Conservation (phyloP, 2,329 filamentous ascomycete species). For the Clonostachys sp. region DNA sequence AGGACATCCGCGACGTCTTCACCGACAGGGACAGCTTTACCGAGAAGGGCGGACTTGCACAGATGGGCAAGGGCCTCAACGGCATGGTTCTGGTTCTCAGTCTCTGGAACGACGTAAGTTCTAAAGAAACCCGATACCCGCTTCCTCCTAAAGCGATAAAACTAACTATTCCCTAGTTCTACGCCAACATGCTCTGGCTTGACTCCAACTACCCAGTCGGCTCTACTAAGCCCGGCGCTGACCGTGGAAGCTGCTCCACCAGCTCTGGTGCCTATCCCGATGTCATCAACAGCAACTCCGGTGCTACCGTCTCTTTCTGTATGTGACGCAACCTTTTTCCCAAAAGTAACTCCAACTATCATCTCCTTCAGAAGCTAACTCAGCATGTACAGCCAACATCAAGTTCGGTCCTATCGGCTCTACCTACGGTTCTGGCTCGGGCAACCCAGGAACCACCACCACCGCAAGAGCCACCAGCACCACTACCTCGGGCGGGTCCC, state of each 20-base stretch:
- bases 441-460: not conserved
- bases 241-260: conserved; percentile 13
- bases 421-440: conserved; percentile 19
- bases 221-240: conserved; percentile 12
- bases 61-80: conserved; percentile 48
- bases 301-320: conserved; percentile 6
- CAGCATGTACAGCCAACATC: conserved; percentile 31
- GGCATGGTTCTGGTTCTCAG: conserved; percentile 61
- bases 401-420: conserved; percentile 40
- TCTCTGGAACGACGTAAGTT: conserved; percentile 39
- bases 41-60: conserved; percentile 46
- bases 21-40: conserved; percentile 40
- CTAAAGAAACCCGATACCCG: not conserved
- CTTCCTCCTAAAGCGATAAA: conserved; percentile 23
- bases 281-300: conserved; percentile 8
- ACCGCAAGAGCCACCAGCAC: not conserved
- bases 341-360: conserved; percentile 14
- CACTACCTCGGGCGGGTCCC: not conserved
- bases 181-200: conserved; percentile 65
- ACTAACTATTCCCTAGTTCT: conserved; percentile 48
- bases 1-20: conserved; percentile 48
- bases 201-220: conserved; percentile 52
- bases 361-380: conserved; percentile 21
- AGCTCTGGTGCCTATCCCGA: conserved; percentile 14
- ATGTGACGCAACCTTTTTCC: not conserved